Base-by-base conservation (phyloP, 2,329 filamentous ascomycete genomes). In the Lasiodiplodia sp. region DNA sequence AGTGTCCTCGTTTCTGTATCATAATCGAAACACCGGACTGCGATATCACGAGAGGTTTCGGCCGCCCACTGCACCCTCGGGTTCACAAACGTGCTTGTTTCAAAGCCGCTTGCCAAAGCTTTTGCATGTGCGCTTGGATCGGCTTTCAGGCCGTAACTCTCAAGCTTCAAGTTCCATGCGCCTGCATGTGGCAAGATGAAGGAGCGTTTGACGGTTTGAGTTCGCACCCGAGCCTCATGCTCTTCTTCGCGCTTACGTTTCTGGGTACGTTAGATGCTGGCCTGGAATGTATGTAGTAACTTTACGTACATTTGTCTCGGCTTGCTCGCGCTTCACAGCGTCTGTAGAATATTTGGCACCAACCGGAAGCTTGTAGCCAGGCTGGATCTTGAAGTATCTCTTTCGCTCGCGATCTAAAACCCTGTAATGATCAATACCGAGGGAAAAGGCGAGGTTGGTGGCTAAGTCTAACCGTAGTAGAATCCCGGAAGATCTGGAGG, bases 311-410 rank as follows among this genome's bases (percentile, higher is more conserved):
- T 66, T 66, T 1, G 52, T 66, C 38, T 66, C 60, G 31, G 60
- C 55, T 21, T 71, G 78, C 73, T 71, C 74, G 63, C 31, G 60
- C n/a, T 74, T 83, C 73, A 28, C 73, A 58, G 83, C 83, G 12
- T 79, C 74, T 16, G 74, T 72, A 0, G 81, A 79, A 72, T 85
- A 83, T 68, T 81, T 82, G 4, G 78, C 73, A 12, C 71, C 66
- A 52, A 72, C 60, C 68, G 79, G 72, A 44, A 78, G 75, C 62
- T 74, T 65, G 75, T 80, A 78, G 34, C 80, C 75, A 18, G 77
- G 75, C 65, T 80, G 78, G 25, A 86, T 81, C 47, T 79, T 79
- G 77, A 86, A 86, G 73, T 86, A 86, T 69, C 84, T 85, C 62
- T 79, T 77, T 74, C 83, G 85, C 49, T 83, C 81, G 40, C 74